Evolutionary conservation across 352 stramenopile species (phyloP).

Genomic region (Phytophthora syringae): DNA sequence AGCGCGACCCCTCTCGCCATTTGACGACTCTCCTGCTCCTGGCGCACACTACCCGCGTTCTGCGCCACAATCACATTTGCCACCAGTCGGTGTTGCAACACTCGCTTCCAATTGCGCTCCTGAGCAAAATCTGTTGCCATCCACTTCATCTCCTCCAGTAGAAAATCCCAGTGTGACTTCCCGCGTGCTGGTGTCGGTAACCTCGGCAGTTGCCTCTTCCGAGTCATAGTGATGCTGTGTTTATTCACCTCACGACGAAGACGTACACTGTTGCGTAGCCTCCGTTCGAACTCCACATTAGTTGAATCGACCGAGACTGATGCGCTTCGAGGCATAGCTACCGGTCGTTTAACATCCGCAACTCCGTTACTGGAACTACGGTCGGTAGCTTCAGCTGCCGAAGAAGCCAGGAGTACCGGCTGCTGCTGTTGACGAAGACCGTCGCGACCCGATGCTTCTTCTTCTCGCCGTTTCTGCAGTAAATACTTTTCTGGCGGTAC

Average conservation of each 20-base stretch:
- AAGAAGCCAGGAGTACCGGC: conserved; percentile 16
- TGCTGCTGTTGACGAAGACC: conserved; percentile 22
- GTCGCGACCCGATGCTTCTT: conserved; percentile 34
- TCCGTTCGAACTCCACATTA: conserved; percentile 60
- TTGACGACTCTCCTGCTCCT: conserved; percentile 71
- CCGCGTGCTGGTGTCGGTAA: conserved; percentile 53
- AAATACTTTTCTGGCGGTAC: conserved; percentile 59
- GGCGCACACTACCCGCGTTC: conserved; percentile 71
- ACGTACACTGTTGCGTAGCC: conserved; percentile 53
- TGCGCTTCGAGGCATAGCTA: conserved; percentile 11
- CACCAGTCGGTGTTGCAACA: conserved; percentile 67
- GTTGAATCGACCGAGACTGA: conserved; percentile 20
- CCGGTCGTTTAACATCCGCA: conserved; percentile 9
- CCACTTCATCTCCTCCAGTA: conserved; percentile 98
- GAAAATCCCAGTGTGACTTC: conserved; percentile 92
- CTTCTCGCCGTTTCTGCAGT: conserved; percentile 42
- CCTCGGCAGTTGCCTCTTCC: conserved; percentile 78
- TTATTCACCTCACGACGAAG: conserved; percentile 51
- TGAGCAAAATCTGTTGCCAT: conserved; percentile 97
- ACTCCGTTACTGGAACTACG: conserved; percentile 22
- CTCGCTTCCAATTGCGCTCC: conserved; percentile 96
- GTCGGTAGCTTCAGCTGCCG: conserved; percentile 10
- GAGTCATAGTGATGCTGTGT: conserved; percentile 44
- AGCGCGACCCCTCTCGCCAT: conserved; percentile 68
- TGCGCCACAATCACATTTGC: conserved; percentile 67